These are phyloP conservation scores for Suillus lakei DNA, from an alignment of 768 basidiomycete genomes.

Conservation along the genomic window DNA sequence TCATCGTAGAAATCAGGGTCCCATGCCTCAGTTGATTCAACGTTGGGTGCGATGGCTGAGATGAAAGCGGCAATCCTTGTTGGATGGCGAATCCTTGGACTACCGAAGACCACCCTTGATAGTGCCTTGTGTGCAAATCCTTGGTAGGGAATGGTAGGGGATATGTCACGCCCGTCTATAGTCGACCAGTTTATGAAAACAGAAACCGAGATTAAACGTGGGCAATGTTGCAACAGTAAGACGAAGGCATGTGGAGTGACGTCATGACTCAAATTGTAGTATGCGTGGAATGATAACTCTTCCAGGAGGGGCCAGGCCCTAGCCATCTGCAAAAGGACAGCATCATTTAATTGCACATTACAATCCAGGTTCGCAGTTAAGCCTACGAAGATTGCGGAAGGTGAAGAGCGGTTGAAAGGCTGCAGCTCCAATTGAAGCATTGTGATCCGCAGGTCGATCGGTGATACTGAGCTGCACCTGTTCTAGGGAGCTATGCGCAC, in stretches of 20 bases:
- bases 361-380: background rate
- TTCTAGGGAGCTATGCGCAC: background rate
- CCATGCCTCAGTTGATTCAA: background rate
- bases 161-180: background rate
- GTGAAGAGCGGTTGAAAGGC: background rate
- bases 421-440: background rate
- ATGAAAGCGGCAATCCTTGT: background rate
- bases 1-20: background rate
- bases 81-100: background rate
- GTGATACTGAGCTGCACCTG: background rate
- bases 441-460: fast-evolving
- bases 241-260: background rate
- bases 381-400: background rate
- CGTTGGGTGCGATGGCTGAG: background rate
- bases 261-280: background rate
- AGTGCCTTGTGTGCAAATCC: slow-evolving; percentile 3
- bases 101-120: background rate
- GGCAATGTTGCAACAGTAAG: background rate
- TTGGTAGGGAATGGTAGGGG: background rate
- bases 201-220: background rate
- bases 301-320: slow-evolving; percentile 1
- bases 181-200: background rate
- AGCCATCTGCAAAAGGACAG: slow-evolving; percentile 3
- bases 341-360: background rate
- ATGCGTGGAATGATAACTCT: background rate